phyloP scores from a whole-genome alignment of 306 rosid species.

The Hippophae rhamnoides region DNA sequence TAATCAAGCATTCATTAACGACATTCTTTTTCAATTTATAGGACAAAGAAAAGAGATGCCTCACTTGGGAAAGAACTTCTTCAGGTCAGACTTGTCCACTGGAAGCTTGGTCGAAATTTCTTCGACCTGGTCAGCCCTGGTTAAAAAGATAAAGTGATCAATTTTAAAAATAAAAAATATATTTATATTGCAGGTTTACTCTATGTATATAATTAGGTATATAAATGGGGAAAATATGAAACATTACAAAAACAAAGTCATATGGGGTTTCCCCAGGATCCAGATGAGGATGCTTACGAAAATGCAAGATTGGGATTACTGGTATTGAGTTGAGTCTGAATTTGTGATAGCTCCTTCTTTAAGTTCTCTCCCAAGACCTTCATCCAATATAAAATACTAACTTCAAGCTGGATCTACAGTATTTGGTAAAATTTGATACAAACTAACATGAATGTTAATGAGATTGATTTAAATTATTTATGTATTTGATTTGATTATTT shows the following conservation, averaged over 20 bases:
- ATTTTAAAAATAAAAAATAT: neutral
- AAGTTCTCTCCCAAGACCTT: conserved; percentile 71
- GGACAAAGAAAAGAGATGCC: neutral
- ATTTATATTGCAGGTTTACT: no score
- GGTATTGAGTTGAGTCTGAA: conserved; percentile 63
- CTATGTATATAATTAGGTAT: no score
- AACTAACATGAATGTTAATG: no score
- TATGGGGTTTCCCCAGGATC: neutral
- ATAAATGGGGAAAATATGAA: no score
- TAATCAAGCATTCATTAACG: no score
- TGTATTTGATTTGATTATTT: no score
- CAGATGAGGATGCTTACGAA: conserved; percentile 34
- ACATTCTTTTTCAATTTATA: neutral
- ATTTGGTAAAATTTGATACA: no score
- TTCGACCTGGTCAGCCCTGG: conserved; percentile 47
- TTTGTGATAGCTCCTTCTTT: conserved; percentile 72
- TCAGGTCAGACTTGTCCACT: conserved; percentile 44
- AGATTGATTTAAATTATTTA: neutral
- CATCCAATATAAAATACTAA: neutral
- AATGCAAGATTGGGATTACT: conserved; percentile 65
- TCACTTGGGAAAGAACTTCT: conserved; percentile 49
- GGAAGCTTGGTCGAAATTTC: conserved; percentile 54
- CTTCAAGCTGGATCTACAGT: no score
- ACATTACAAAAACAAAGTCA: neutral
- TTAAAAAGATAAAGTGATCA: neutral